These are phyloP conservation scores for Termitomyces sp. DNA, from an alignment of 768 basidiomycete genomes.

Conservation along the genomic window DNA sequence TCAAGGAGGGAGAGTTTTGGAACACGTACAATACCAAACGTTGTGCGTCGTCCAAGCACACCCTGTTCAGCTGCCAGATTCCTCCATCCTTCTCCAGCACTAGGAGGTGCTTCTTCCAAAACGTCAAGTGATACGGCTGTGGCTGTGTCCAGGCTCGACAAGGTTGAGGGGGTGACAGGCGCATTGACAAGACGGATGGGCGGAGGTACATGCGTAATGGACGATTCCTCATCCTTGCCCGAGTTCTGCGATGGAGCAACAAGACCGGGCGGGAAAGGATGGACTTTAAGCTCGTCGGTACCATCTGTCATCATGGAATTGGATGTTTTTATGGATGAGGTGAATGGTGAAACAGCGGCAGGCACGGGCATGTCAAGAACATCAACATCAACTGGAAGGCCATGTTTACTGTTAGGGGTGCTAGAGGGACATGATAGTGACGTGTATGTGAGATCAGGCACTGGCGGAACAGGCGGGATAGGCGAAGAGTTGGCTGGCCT, in stretches of 20 bases:
- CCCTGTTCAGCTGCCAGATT: conserved; percentile 37
- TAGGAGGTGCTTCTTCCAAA: conserved; percentile 66
- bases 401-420: conserved; percentile 7
- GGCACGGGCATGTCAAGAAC: conserved; percentile 57
- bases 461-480: conserved; percentile 4
- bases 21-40: conserved; percentile 58
- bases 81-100: conserved; percentile 58
- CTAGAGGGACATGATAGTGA: conserved; percentile 6
- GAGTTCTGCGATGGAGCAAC: conserved; percentile 22
- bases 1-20: conserved; percentile 6
- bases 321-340: conserved; percentile 18
- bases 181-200: not conserved
- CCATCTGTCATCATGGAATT: conserved; percentile 24
- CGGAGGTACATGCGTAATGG: conserved; percentile 8
- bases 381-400: conserved; percentile 27
- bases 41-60: conserved; percentile 27
- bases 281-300: conserved; percentile 23
- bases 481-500: conserved; percentile 5
- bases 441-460: conserved; percentile 1
- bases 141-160: conserved; percentile 22
- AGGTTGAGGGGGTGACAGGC: conserved; percentile 1
- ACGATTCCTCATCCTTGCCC: conserved; percentile 23
- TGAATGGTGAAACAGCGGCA: conserved; percentile 47
- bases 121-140: conserved; percentile 47
- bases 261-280: conserved; percentile 34